Base-by-base conservation (phyloP, 495 filamentous ascomycete species). In the Talaromyces proteolyticus region DNA sequence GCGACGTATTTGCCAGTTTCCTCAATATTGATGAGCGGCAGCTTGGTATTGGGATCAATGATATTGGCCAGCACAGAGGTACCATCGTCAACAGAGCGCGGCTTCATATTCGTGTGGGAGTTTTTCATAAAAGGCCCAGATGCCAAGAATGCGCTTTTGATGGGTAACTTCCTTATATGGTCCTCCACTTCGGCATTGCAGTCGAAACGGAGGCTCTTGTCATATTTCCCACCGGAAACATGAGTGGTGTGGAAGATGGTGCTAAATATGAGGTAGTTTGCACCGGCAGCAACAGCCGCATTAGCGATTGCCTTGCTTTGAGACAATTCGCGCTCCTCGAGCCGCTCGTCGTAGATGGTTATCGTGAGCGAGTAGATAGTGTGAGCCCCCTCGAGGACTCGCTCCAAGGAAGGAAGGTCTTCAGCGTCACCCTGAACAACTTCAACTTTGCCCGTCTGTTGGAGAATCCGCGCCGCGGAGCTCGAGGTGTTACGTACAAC, bases 261-360 rank as follows among this genome's bases (percentile, higher is more conserved):
- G 12, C 56, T 60, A 52, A 62, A 58, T 42, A 63, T 60, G 14
- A 61, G 43, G 36, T 60, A 50, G 38, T 42, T 12, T 25, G 57
- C 52, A 47, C 59, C 59, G 8, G 49, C 40, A 5, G 55, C 59
- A 19, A 53, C 57, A 34, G 71, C 71, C 2, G 73, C 78, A 41
- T 78, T 68, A 8, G 75, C 73, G 5, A 82, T 73, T 51, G 76
- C 74, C 53, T 76, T 76, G 19, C 79, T 79, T 52, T 83, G 78
- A 42, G 57, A 49, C 24, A 66, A 53, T 40, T 18, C 24, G 3
- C 17, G 21, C 21, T 25, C 41, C 4, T 64, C 47, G 29, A 55
- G 57, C 21, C 41, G 22, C 17, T 10, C 12, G n/a, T 44, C 17
- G 17, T 24, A 47, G 36, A 17, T 47, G 34, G 29, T 21, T 16